A percentile compares a stretch with the other conserved stretches of the same genome.
Evolutionary conservation across 768 basidiomycete genomes (phyloP).

Genomic region (Asterophora parasitica): DNA sequence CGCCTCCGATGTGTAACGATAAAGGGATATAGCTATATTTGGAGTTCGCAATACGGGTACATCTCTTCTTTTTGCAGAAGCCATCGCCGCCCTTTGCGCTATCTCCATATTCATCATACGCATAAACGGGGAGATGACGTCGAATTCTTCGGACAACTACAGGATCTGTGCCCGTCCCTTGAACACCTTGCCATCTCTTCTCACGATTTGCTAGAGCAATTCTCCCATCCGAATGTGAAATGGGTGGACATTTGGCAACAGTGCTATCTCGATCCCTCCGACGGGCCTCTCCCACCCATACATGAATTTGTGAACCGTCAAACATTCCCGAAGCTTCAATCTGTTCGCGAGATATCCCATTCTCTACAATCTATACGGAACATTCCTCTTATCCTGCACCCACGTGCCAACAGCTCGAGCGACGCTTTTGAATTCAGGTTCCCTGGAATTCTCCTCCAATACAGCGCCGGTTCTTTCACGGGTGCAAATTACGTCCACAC

Average conservation of each 20-base stretch:
- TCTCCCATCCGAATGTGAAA: constrained; percentile 7
- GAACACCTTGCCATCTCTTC: constrained; percentile 6
- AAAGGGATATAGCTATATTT: constrained; percentile 1
- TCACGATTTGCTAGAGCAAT: neutral
- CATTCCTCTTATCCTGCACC: too few relatives aligned
- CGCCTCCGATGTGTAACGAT: constrained; percentile 6
- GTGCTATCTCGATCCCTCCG: too few relatives aligned
- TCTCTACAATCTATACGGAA: too few relatives aligned
- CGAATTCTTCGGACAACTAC: neutral
- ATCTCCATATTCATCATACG: constrained; percentile 7
- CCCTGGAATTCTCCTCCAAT: too few relatives aligned
- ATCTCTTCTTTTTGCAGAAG: constrained; percentile 6
- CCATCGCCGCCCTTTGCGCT: constrained; percentile 4
- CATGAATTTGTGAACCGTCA: neutral
- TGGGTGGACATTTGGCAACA: constrained; percentile 13
- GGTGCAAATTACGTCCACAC: too few relatives aligned
- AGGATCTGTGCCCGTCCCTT: constrained; percentile 7
- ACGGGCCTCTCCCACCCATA: neutral
- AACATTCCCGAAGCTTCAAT: constrained; percentile 5
- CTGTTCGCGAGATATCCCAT: constrained; percentile 1
- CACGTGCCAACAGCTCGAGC: too few relatives aligned
- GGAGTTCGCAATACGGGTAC: too few relatives aligned
- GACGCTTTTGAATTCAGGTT: too few relatives aligned
- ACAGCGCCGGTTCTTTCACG: too few relatives aligned
- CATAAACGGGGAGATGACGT: too few relatives aligned